Conservation (phyloP, 1,284 basidiomycete genomes). For the Cryptococcus neoformans region DNA sequence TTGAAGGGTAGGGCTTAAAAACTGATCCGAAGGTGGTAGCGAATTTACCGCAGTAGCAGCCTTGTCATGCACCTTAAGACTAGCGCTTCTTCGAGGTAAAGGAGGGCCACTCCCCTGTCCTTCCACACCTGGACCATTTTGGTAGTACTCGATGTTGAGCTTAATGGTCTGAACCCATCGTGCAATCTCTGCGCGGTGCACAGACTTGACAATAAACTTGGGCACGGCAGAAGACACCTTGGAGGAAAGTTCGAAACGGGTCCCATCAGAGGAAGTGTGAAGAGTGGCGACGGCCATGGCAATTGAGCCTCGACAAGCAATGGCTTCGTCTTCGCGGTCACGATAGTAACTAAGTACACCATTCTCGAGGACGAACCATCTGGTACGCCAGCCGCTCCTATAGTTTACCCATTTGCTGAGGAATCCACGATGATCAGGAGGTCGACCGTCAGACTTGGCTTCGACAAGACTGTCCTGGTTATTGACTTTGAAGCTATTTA, state of each 20-base stretch:
- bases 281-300: conserved; percentile 77
- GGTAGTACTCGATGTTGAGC: conserved; percentile 67
- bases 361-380: conserved; percentile 92
- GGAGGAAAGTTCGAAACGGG: conserved; percentile 79
- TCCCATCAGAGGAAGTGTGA: conserved; percentile 51
- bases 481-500: conserved; percentile 55
- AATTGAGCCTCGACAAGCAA: conserved; percentile 84
- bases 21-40: conserved; percentile 31
- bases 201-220: conserved; percentile 89
- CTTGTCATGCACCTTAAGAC: conserved; percentile 19
- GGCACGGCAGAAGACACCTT: conserved; percentile 48
- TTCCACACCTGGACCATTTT: conserved; percentile 17
- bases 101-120: conserved; percentile 6
- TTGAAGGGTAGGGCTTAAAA: conserved; percentile 43
- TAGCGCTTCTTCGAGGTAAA: conserved; percentile 12
- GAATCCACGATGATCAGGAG: conserved; percentile 68
- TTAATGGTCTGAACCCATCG: conserved; percentile 78
- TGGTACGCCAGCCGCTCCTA: conserved; percentile 72
- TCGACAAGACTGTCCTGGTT: conserved; percentile 62
- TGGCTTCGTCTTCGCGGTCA: conserved; percentile 84
- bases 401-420: conserved; percentile 49
- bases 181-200: conserved; percentile 81
- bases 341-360: conserved; percentile 80
- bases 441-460: conserved; percentile 48
- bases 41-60: conserved; percentile 19